These are phyloP conservation scores for Amphichorda felina DNA, from an alignment of 2,329 filamentous ascomycete genomes.

Conservation along the genomic window DNA sequence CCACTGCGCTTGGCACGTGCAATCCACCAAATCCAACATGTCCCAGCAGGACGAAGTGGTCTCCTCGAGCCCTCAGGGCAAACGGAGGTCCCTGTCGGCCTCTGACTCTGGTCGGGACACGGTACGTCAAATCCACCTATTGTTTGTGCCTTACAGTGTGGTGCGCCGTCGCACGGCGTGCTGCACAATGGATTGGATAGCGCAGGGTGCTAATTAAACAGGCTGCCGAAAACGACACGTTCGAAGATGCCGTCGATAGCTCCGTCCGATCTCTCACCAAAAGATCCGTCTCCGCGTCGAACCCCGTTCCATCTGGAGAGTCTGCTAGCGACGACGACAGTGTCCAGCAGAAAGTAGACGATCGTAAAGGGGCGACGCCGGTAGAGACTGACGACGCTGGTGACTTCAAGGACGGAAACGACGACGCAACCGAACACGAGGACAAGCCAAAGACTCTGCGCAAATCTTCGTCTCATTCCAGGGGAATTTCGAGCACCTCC, in stretches of 20 bases:
- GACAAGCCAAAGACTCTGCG: background rate
- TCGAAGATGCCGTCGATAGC: slow-evolving; percentile 66
- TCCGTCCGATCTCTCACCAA: slow-evolving; percentile 54
- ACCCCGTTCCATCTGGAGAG: slow-evolving; percentile 11
- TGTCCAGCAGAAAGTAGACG: background rate
- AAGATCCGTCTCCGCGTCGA: slow-evolving; percentile 23
- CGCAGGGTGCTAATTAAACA: slow-evolving; percentile 1
- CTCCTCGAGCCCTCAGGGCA: background rate
- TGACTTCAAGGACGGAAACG: slow-evolving; percentile 3
- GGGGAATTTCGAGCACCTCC: slow-evolving; percentile 32
- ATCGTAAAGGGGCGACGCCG: background rate
- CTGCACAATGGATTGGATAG: no score
- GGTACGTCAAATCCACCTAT: no score
- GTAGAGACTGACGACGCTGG: slow-evolving; percentile 11
- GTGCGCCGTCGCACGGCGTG: no score
- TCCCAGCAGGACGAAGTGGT: background rate
- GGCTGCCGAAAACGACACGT: slow-evolving; percentile 29
- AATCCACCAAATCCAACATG: background rate
- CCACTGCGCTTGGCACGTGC: background rate
- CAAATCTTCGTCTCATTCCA: slow-evolving; percentile 17
- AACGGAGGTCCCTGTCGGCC: background rate
- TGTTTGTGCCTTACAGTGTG: no score
- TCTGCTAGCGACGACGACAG: slow-evolving; percentile 9
- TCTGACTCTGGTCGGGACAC: background rate
- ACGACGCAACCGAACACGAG: background rate